Percentiles rank a stretch among this genome's conserved stretches.
Conservation (phyloP, 495 filamentous ascomycete genomes). For the Platismatia glauca region DNA sequence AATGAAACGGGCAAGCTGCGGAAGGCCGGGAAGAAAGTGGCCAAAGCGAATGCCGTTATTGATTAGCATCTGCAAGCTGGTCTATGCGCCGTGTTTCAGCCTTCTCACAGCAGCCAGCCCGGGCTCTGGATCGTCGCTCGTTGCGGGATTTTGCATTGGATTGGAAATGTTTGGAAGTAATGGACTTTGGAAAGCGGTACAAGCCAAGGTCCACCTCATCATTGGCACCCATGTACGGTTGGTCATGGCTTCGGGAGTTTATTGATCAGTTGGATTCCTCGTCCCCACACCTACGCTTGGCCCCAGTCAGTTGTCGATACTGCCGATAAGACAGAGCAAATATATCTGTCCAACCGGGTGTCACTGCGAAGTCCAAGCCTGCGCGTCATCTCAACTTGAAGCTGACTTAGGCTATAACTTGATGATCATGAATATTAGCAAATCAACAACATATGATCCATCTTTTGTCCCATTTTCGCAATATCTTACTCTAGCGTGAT, state of each 20-base stretch:
- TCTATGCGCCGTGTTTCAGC: slow-evolving; percentile 70
- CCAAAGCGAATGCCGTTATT: slow-evolving; percentile 75
- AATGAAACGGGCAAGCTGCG: slow-evolving; percentile 69
- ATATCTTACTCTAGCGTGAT: neutral
- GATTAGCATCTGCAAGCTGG: slow-evolving; percentile 92
- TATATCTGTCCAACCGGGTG: neutral
- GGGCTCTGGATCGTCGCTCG: slow-evolving; percentile 71
- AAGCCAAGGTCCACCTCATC: neutral
- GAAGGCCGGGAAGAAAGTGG: slow-evolving; percentile 31
- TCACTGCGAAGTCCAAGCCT: neutral
- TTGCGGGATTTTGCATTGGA: slow-evolving; percentile 53
- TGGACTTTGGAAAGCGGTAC: slow-evolving; percentile 15
- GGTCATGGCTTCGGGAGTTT: slow-evolving; percentile 37
- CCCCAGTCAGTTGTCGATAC: neutral
- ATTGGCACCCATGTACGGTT: slow-evolving; percentile 2
- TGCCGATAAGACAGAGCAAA: neutral
- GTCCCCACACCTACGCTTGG: slow-evolving; percentile 63
- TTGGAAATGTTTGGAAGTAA: slow-evolving; percentile 41
- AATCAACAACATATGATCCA: neutral
- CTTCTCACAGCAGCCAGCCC: slow-evolving; percentile 52
- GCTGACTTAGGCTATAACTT: neutral
- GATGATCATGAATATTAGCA: neutral
- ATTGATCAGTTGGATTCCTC: slow-evolving; percentile 82
- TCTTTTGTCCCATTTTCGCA: neutral
- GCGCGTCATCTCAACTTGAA: neutral